Evolutionary conservation across 176 grass and related monocot genomes (phyloP).

Genomic region (Oryza glaberrima): DNA sequence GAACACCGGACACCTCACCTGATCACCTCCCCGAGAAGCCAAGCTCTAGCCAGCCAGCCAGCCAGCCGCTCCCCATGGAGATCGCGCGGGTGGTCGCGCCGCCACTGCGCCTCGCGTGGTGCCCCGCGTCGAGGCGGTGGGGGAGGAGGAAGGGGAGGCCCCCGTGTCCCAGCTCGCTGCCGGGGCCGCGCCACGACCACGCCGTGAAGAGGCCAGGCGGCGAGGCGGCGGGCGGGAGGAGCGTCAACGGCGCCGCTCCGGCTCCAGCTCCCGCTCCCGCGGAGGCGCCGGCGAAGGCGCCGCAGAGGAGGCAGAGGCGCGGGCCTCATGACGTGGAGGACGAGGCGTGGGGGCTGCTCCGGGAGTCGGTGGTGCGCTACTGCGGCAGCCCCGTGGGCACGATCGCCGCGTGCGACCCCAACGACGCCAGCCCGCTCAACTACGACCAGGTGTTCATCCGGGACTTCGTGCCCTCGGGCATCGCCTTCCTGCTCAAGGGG

Average conservation of each 20-base stretch:
- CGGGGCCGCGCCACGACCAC: constrained; percentile 15
- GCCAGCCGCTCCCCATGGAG: constrained; percentile 6
- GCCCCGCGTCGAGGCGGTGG: background rate
- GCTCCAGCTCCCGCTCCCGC: background rate
- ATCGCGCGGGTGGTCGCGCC: constrained; percentile 11
- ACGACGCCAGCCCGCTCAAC: constrained; percentile 73
- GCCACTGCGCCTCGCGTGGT: constrained; percentile 19
- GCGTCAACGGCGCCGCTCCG: constrained; percentile 15
- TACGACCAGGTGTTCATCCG: constrained; percentile 94
- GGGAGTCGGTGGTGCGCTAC: constrained; percentile 72
- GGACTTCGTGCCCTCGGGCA: constrained; percentile 89
- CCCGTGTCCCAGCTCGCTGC: constrained; percentile 23
- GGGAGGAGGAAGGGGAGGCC: background rate
- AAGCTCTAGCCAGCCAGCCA: background rate
- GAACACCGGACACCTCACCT: background rate
- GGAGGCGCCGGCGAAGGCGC: background rate
- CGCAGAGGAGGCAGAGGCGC: constrained; percentile 14
- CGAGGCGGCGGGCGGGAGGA: constrained; percentile 30
- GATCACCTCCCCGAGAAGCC: background rate
- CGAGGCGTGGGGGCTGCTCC: constrained; percentile 70
- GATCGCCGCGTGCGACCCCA: constrained; percentile 84
- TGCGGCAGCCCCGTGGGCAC: constrained; percentile 85
- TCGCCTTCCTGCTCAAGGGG: constrained; percentile 89
- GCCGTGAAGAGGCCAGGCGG: constrained; percentile 18
- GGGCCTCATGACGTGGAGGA: constrained; percentile 48